Evolutionary conservation across 495 filamentous ascomycete genomes (phyloP), one percentile per base, ranked within the genome.

Genomic region (Lophiotrema nucula): DNA sequence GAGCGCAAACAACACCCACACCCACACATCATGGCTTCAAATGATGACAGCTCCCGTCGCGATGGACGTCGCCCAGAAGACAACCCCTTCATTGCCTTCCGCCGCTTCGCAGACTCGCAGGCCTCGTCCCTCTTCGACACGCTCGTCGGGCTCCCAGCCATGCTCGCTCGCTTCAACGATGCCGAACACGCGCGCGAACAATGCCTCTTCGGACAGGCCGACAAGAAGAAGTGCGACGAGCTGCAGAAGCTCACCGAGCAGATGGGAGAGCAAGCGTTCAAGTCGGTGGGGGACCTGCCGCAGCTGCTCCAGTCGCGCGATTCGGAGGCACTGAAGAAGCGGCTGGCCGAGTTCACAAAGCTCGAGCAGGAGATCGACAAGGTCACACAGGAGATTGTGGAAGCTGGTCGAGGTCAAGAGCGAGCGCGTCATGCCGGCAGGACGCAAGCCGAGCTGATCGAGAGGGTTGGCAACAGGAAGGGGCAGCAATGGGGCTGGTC

Each of bases 11-110:
- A n/a, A n/a, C n/a, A n/a, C n/a, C n/a, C n/a, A n/a, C n/a, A n/a
- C n/a, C n/a, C n/a, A n/a, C n/a, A n/a, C n/a, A n/a, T n/a, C n/a
- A n/a, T n/a, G n/a, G n/a, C n/a, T n/a, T n/a, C n/a, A n/a, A n/a
- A 62, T 31, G 69, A 39, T 39, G 53, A 57, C 41, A 70, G 74
- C 18, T 13, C 49, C 23, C 48, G 38, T 2, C 49, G 42, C 23
- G 41, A 60, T 21, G n/a, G n/a, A 10, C n/a, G 21, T 27, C 15
- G 31, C 49, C 28, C 57, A 10, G 49, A 60, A 49, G 31, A 48
- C 42, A 85, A 83, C 56, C 80, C 83, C 12, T 85, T 86, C 64
- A 72, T 83, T 44, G 71, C 77, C 26, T 83, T 85, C 68, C 80
- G 81, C 51, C 79, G 77, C 53, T 83, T 77, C 63, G 78, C 81